A percentile compares a stretch with the other conserved stretches of the same genome.
phyloP scores from a whole-genome alignment of 179 eudicot species.

The Amaranthus tricolor region DNA sequence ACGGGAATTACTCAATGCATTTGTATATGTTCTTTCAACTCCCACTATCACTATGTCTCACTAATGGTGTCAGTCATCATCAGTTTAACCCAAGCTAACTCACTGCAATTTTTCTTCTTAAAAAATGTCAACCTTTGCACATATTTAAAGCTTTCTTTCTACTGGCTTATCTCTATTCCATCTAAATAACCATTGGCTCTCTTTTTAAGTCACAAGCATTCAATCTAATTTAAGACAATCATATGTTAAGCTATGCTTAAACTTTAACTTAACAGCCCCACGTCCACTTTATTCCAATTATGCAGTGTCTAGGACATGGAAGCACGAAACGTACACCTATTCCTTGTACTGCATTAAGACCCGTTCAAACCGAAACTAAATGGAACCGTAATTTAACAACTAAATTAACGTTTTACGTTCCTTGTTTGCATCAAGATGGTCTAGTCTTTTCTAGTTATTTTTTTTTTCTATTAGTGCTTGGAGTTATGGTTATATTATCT shows the following conservation, averaged over 20 bases:
- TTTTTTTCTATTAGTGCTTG: too few relatives aligned
- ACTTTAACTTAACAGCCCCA: not conserved
- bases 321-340: too few relatives aligned
- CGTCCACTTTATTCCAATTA: not conserved
- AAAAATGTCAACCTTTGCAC: not conserved
- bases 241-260: not conserved
- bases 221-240: not conserved
- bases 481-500: too few relatives aligned
- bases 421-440: too few relatives aligned
- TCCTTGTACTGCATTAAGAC: too few relatives aligned
- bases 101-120: not conserved
- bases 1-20: too few relatives aligned
- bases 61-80: not conserved
- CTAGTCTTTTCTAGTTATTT: too few relatives aligned
- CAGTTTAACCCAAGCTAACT: not conserved
- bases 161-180: not conserved
- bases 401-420: too few relatives aligned
- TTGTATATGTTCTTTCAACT: too few relatives aligned
- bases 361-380: too few relatives aligned
- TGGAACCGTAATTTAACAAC: too few relatives aligned
- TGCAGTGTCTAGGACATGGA: not conserved
- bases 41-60: not conserved
- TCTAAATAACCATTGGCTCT: not conserved
- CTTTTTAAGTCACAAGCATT: not conserved
- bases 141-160: not conserved